Conservation (phyloP, 768 basidiomycete genomes). For the Serendipita sp. region DNA sequence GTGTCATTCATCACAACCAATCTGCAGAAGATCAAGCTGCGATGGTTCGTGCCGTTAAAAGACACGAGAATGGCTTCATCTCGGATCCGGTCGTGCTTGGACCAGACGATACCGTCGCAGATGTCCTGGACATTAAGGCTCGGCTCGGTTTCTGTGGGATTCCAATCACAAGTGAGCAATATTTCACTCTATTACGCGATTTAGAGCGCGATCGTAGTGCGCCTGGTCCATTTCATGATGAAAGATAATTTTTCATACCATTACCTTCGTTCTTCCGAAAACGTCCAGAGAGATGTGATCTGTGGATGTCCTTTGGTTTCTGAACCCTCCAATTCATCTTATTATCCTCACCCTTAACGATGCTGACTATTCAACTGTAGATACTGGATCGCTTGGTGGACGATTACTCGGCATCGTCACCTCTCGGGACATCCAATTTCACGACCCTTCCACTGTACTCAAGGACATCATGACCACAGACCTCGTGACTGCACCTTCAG, state of each 20-base stretch:
- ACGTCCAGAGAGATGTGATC: slow-evolving; percentile 55
- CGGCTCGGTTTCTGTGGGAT: slow-evolving; percentile 90
- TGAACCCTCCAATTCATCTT: slow-evolving; percentile 16
- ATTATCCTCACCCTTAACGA: too few species aligned
- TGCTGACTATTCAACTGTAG: slow-evolving; percentile 24
- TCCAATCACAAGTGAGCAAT: slow-evolving; percentile 82
- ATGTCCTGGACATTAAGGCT: slow-evolving; percentile 86
- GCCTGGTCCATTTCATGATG: slow-evolving; percentile 25
- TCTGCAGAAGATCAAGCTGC: slow-evolving; percentile 69
- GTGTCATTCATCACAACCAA: slow-evolving; percentile 97
- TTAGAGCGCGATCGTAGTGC: not conserved
- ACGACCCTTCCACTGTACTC: slow-evolving; percentile 44
- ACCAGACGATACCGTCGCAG: slow-evolving; percentile 59
- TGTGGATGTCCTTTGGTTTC: slow-evolving; percentile 37
- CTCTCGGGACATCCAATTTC: slow-evolving; percentile 90
- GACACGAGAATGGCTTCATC: slow-evolving; percentile 98
- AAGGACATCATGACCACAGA: slow-evolving; percentile 76
- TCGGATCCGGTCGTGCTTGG: slow-evolving; percentile 82
- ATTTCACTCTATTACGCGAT: slow-evolving; percentile 6
- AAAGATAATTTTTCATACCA: slow-evolving; percentile 20
- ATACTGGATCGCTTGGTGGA: slow-evolving; percentile 71
- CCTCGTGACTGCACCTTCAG: slow-evolving; percentile 73
- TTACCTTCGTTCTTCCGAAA: slow-evolving; percentile 81
- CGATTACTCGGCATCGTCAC: slow-evolving; percentile 96
- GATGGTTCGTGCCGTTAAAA: slow-evolving; percentile 95